Percentiles rank a stretch among this genome's conserved stretches.
These are phyloP conservation scores for Colletotrichum tropicale DNA, from an alignment of 2,329 filamentous ascomycete species.

Conservation along the genomic window DNA sequence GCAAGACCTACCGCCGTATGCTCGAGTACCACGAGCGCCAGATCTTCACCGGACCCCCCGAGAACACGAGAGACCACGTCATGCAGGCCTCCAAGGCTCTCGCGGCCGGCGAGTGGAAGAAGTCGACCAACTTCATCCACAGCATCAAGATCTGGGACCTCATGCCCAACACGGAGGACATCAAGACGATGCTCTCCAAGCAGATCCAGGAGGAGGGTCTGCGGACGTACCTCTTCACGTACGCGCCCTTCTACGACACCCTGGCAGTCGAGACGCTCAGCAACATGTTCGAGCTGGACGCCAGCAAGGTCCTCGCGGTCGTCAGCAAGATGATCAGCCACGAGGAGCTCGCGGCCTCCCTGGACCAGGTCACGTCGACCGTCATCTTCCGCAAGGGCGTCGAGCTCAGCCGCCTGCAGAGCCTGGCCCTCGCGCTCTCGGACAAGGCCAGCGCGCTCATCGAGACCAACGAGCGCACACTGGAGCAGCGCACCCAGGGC, in stretches of 20 bases:
- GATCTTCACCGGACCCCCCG: conserved; percentile 96
- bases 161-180: conserved; percentile 89
- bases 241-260: conserved; percentile 98
- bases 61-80: conserved; percentile 98
- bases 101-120: conserved; percentile 98
- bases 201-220: conserved; percentile 99
- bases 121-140: conserved; percentile 90
- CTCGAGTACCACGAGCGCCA: conserved; percentile 99
- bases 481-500: conserved; percentile 96
- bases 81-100: conserved; percentile 99
- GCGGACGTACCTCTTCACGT: conserved; percentile 98
- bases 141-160: conserved; percentile 99
- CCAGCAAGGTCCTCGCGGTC: conserved; percentile 90
- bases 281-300: conserved; percentile 92
- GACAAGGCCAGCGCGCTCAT: conserved; percentile 97
- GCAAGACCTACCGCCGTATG: conserved; percentile 99
- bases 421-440: conserved; percentile 87
- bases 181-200: conserved; percentile 96
- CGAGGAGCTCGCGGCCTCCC: conserved; percentile 93
- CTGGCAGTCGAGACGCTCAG: conserved; percentile 85
- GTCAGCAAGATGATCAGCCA: conserved; percentile 99
- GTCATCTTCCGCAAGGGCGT: conserved; percentile 99
- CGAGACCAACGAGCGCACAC: conserved; percentile 94
- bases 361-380: conserved; percentile 96
- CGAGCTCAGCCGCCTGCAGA: conserved; percentile 94